A percentile compares a stretch with the other conserved stretches of the same genome.
Conservation (phyloP, 108 stramenopile species). For the Aurantiochytrium sp. region DNA sequence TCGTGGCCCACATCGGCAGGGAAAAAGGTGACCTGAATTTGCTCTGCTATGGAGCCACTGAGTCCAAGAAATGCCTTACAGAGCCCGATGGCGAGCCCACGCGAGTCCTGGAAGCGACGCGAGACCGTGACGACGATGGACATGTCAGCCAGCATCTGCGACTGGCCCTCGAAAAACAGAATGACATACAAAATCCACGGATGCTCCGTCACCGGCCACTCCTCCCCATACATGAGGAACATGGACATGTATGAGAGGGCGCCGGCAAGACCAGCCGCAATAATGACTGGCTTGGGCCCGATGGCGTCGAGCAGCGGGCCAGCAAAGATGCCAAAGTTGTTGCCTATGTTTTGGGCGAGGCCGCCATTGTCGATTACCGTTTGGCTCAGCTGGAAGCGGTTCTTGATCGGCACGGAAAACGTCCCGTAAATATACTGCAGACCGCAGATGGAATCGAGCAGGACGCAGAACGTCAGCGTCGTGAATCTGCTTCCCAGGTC, state of each 20-base stretch:
- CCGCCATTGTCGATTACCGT: background rate
- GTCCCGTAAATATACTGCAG: constrained; percentile 2
- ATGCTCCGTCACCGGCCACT: background rate
- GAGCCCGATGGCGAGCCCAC: background rate
- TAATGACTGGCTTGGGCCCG: background rate
- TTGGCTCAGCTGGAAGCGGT: constrained; percentile 5
- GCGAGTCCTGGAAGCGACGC: background rate
- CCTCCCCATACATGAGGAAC: background rate
- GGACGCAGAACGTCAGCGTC: constrained; percentile 5
- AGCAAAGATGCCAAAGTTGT: background rate
- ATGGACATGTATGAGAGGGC: background rate
- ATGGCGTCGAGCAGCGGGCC: background rate
- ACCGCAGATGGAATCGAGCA: background rate
- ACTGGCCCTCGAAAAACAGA: background rate
- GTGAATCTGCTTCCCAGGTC: background rate
- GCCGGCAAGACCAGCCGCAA: background rate
- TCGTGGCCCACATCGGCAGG: background rate
- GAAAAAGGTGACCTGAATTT: background rate
- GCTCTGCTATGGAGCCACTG: background rate
- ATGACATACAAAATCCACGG: background rate
- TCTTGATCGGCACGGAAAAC: background rate
- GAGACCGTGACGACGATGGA: background rate
- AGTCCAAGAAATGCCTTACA: background rate
- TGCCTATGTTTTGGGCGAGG: background rate
- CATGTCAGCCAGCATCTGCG: background rate